These are phyloP conservation scores for Pichia californica DNA, from an alignment of 805 yeast species.

Conservation along the genomic window DNA sequence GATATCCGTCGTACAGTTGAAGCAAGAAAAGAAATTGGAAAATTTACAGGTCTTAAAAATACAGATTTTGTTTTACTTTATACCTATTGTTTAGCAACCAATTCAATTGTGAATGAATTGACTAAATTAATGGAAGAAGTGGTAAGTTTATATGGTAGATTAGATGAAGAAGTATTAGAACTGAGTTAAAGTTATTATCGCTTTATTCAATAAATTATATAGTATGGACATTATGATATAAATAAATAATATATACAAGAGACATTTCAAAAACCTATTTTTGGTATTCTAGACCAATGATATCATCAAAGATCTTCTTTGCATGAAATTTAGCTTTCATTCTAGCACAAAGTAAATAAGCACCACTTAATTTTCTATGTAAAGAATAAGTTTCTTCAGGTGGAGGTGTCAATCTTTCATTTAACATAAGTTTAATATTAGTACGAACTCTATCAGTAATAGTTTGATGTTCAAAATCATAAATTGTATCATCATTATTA, in stretches of 20 bases:
- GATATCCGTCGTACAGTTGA: slow-evolving; percentile 41
- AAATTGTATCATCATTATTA: slow-evolving; percentile 38
- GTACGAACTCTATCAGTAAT: slow-evolving; percentile 89
- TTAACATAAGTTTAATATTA: slow-evolving; percentile 82
- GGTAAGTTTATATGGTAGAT: slow-evolving; percentile 56
- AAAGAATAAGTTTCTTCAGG: slow-evolving; percentile 98
- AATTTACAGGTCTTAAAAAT: slow-evolving; percentile 37
- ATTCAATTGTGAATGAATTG: slow-evolving; percentile 59
- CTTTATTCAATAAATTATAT: not conserved
- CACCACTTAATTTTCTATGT: slow-evolving; percentile 93
- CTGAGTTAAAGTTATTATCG: slow-evolving; percentile 17
- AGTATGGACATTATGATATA: not conserved
- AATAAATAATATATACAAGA: not conserved
- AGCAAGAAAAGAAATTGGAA: slow-evolving; percentile 21
- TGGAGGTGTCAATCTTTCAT: slow-evolving; percentile 90
- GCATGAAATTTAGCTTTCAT: slow-evolving; percentile 80
- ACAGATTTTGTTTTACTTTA: slow-evolving; percentile 75
- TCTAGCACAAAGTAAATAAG: slow-evolving; percentile 81
- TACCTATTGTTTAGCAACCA: slow-evolving; percentile 66
- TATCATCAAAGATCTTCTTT: slow-evolving; percentile 64
- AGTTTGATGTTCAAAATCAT: slow-evolving; percentile 77
- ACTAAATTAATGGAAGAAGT: slow-evolving; percentile 49
- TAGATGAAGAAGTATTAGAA: slow-evolving; percentile 56
- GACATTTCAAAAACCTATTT: not conserved
- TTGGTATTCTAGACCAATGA: slow-evolving; percentile 49